Percentiles rank a stretch among this genome's conserved stretches.
Evolutionary conservation across 495 filamentous ascomycete genomes (phyloP).

Genomic region (Neurospora intermedia): DNA sequence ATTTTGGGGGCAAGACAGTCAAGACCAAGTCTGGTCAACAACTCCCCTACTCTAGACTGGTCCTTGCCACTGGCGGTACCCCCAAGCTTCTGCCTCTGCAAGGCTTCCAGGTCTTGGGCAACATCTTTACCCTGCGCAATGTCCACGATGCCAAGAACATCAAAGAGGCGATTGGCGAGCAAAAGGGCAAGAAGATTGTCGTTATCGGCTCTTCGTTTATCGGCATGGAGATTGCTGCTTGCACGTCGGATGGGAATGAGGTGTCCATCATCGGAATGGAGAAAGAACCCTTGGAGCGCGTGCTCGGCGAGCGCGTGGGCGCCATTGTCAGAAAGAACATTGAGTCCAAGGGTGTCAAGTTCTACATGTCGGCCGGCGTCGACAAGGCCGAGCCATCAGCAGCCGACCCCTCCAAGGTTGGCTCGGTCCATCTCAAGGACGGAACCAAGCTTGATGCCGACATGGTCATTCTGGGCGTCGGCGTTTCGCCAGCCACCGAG

Average conservation of each 20-base stretch:
- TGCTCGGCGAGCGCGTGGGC: slow-evolving; percentile 77
- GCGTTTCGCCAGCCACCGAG: slow-evolving; percentile 75
- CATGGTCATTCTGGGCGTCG: slow-evolving; percentile 81
- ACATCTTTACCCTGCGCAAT: slow-evolving; percentile 74
- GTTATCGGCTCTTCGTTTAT: slow-evolving; percentile 90
- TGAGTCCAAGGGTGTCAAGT: slow-evolving; percentile 79
- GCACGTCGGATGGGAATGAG: slow-evolving; percentile 57
- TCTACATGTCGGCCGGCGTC: slow-evolving; percentile 69
- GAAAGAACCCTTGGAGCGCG: slow-evolving; percentile 68
- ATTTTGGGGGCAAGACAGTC: slow-evolving; percentile 64
- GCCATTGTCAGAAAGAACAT: slow-evolving; percentile 64
- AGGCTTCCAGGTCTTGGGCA: slow-evolving; percentile 76
- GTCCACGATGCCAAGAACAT: slow-evolving; percentile 69
- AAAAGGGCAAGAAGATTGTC: slow-evolving; percentile 70
- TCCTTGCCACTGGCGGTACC: slow-evolving; percentile 77
- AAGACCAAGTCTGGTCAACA: slow-evolving; percentile 59
- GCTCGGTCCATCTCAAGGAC: slow-evolving; percentile 74
- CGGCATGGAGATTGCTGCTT: slow-evolving; percentile 87
- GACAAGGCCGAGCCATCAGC: slow-evolving; percentile 66
- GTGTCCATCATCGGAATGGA: slow-evolving; percentile 96
- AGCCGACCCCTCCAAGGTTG: slow-evolving; percentile 56
- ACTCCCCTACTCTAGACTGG: slow-evolving; percentile 72
- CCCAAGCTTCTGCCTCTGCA: slow-evolving; percentile 68
- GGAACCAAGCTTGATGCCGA: slow-evolving; percentile 78
- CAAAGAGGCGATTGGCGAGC: slow-evolving; percentile 59